phyloP scores from a whole-genome alignment of 2,329 filamentous ascomycete genomes.

The Elsinoe fawcettii region DNA sequence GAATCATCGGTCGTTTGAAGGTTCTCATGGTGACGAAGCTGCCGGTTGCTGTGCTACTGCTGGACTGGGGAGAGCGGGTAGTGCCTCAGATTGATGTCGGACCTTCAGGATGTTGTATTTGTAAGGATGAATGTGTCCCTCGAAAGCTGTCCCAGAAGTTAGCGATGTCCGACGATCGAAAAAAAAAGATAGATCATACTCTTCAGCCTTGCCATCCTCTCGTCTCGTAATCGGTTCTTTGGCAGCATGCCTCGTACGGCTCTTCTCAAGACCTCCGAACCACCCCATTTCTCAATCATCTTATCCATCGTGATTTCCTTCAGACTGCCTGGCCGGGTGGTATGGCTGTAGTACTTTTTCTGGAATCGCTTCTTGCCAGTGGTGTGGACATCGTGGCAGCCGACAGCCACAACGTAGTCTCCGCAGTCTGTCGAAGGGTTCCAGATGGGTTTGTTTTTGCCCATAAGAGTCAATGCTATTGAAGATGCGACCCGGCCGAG shows the following conservation, averaged over 20 bases:
- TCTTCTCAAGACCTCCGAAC: slow-evolving; percentile 80
- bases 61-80: not conserved
- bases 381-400: slow-evolving; percentile 76
- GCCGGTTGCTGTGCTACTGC: slow-evolving; percentile 14
- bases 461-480: slow-evolving; percentile 85
- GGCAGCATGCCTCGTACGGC: slow-evolving; percentile 96
- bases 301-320: slow-evolving; percentile 89
- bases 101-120: slow-evolving; percentile 72
- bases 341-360: slow-evolving; percentile 95
- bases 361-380: slow-evolving; percentile 89
- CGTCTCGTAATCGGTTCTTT: slow-evolving; percentile 87
- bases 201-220: slow-evolving; percentile 80
- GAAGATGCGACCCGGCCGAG: slow-evolving; percentile 82
- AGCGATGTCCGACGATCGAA: not conserved
- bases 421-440: slow-evolving; percentile 97
- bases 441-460: slow-evolving; percentile 98
- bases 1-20: not conserved
- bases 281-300: slow-evolving; percentile 89
- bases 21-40: not conserved
- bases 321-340: slow-evolving; percentile 78
- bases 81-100: slow-evolving; percentile 26
- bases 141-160: slow-evolving; percentile 56
- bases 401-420: slow-evolving; percentile 93
- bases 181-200: slow-evolving; percentile 37
- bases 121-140: slow-evolving; percentile 87